Percentiles rank a stretch among this genome's conserved stretches.
Evolutionary conservation across 2,329 filamentous ascomycete genomes (phyloP).

Genomic region (Calonectria multiphialidica): DNA sequence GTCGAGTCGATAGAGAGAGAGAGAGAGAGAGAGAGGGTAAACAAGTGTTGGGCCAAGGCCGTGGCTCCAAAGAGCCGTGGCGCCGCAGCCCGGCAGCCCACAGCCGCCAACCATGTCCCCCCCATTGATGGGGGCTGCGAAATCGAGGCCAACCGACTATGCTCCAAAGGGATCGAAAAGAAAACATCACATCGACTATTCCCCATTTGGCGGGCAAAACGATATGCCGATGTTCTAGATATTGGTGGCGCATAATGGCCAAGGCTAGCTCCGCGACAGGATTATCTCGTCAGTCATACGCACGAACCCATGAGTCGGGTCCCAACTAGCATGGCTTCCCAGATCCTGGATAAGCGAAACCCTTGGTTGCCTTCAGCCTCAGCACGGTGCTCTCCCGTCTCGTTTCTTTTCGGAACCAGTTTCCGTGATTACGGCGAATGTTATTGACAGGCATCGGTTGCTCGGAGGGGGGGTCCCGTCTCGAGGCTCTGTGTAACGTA

Average conservation of each 20-base stretch:
- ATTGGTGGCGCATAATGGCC: slow-evolving; percentile 6
- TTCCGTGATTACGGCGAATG: background rate
- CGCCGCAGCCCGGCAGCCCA: background rate
- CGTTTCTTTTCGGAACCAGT: background rate
- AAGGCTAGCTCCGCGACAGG: background rate
- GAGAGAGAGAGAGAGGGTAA: background rate
- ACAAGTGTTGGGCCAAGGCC: background rate
- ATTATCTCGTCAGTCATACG: background rate
- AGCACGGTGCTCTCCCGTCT: background rate
- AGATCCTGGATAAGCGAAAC: slow-evolving; percentile 7
- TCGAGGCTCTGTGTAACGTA: slow-evolving; percentile 12
- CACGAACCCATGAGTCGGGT: background rate
- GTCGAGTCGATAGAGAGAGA: background rate
- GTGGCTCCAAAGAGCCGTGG: background rate
- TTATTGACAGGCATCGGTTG: background rate
- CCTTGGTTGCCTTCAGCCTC: background rate
- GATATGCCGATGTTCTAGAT: slow-evolving; percentile 7
- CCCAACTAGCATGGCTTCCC: background rate
- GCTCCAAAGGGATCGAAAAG: background rate
- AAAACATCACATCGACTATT: background rate
- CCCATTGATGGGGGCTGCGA: background rate
- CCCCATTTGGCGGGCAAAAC: background rate
- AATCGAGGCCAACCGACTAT: slow-evolving; percentile 6
- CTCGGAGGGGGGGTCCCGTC: background rate
- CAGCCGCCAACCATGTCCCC: background rate